phyloP scores from a whole-genome alignment of 169 alveolate species.

The Toxoplasma gondii region DNA sequence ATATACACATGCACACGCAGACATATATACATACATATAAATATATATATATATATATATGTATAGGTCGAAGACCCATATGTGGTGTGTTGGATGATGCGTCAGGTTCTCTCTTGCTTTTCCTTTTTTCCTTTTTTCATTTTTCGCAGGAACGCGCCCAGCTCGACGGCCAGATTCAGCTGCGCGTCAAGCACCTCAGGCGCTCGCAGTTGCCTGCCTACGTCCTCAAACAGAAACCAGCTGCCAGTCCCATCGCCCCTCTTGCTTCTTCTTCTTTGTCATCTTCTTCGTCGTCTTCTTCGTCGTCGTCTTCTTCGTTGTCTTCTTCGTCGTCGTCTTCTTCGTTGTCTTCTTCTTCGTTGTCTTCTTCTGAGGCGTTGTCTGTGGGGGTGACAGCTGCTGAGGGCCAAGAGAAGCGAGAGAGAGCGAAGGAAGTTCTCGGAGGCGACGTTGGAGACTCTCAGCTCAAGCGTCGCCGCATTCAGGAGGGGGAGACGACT shows the following conservation, averaged over 20 bases:
- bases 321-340: neutral
- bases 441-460: no score
- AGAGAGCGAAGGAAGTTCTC: no score
- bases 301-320: neutral
- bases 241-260: neutral
- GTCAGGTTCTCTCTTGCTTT: neutral
- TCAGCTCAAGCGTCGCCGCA: no score
- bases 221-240: neutral
- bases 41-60: neutral
- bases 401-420: no score
- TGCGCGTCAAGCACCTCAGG: slow-evolving; percentile 45
- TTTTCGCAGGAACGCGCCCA: slow-evolving; percentile 44
- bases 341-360: neutral
- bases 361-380: neutral
- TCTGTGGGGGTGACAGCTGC: neutral
- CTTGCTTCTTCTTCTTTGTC: neutral
- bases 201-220: slow-evolving; percentile 40
- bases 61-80: neutral
- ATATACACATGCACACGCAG: neutral
- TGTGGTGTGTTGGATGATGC: no score
- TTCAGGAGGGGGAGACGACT: no score
- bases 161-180: slow-evolving; percentile 9
- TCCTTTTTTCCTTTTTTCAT: neutral
- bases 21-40: neutral
- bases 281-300: no score